phyloP scores from a whole-genome alignment of 176 grass and related monocot species.

The Cenchrus purpureus region DNA sequence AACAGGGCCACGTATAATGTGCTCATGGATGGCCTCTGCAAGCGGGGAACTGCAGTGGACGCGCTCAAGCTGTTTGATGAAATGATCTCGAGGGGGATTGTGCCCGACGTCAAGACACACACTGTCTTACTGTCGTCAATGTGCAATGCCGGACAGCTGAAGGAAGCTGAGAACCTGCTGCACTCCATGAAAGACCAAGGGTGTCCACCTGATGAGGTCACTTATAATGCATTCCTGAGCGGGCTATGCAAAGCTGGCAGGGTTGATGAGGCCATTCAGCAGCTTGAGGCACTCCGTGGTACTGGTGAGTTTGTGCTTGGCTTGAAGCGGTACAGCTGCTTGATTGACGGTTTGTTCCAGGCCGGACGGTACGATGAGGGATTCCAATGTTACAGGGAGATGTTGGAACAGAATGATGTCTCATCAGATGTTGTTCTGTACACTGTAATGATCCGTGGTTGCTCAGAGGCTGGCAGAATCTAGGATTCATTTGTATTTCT shows the following conservation, averaged over 20 bases:
- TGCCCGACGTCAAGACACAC: conserved; percentile 54
- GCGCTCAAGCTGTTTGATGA: conserved; percentile 75
- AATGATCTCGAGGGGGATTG: conserved; percentile 69
- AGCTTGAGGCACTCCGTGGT: conserved; percentile 45
- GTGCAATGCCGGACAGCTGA: conserved; percentile 58
- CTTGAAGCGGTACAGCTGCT: conserved; percentile 73
- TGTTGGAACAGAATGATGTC: conserved; percentile 56
- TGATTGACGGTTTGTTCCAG: conserved; percentile 82
- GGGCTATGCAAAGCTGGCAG: conserved; percentile 77
- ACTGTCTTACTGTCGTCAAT: conserved; percentile 67
- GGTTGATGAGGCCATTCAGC: conserved; percentile 71
- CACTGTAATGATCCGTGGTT: conserved; percentile 86
- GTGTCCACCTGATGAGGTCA: conserved; percentile 47
- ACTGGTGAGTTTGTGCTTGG: conserved; percentile 61
- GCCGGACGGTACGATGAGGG: conserved; percentile 64
- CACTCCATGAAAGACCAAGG: conserved; percentile 71
- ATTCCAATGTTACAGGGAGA: conserved; percentile 55
- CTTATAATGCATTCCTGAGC: conserved; percentile 65
- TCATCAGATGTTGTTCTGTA: conserved; percentile 70
- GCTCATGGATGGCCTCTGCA: too few relatives aligned
- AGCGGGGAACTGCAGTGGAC: conserved; percentile 9
- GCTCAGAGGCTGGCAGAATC: conserved; percentile 49
- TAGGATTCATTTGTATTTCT: conserved; percentile 72
- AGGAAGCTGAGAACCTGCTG: conserved; percentile 56
- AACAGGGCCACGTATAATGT: too few relatives aligned